Base-by-base conservation (phyloP, 2,329 filamentous ascomycete genomes). In the Fusarium dimerum region DNA sequence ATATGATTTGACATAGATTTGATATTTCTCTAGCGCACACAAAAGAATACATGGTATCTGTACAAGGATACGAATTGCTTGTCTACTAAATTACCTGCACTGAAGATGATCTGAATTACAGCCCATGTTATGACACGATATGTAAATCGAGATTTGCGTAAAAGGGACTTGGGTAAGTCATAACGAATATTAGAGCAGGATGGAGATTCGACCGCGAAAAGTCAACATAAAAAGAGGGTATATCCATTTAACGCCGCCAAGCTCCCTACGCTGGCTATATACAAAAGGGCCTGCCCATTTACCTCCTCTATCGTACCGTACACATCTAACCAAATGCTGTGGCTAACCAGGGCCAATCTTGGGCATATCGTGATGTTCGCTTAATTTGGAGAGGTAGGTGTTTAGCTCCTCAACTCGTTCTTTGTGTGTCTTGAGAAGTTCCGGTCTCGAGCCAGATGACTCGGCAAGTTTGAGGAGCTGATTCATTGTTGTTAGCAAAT, bases 341-440 rank as follows among this genome's bases (percentile, higher is more conserved):
- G 34, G 16, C n/a, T 74, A 85, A 39, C 82, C 82, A 1, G 82
- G 82, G 11, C 82, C 82, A 51, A 85, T 85, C 75, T 84, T 85
- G 63, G 82, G 82, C 92, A 99, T 99, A 70, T 99, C 94, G 73
- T 99, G 93, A 75, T 99, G 94, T 74, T 99, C 94, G 74, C 90
- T 96, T 66, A 99, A 74, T 60, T 87, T 89, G 60, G 90, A 94
- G 36, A 99, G 77, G 71, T 97, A 97, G 58, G 89, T 90, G 71
- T 99, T 99, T 63, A 97, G 77, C 70, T 97, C 92, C 71, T 97
- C 92, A 41, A 99, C 93, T 11, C 91, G 86, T 76, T 99, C 90
- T 71, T 97, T 97, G 73, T 99, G 94, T 30, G 92, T 96, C 79
- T 97, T 97, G 61, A 93, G 84, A 15, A 95, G 87, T 69, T 97